Base-by-base conservation (phyloP, 2,329 filamentous ascomycete species). In the Diaporthe australafricana region DNA sequence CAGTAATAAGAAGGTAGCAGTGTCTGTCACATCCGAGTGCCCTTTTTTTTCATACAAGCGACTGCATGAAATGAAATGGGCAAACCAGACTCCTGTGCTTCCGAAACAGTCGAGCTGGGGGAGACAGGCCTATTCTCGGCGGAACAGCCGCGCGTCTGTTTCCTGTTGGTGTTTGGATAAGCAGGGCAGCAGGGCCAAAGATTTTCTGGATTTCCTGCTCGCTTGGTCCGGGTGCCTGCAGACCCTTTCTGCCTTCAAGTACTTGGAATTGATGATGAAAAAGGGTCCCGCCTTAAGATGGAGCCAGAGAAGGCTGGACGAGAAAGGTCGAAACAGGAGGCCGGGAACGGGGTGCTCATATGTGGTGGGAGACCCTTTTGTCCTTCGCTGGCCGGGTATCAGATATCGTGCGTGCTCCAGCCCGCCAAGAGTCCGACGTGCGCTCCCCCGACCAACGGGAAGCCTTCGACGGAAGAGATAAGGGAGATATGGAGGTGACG, bases 321-420 rank as follows among this genome's bases (percentile, higher is more conserved):
- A 42, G 50, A 50, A n/a, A n/a, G 22, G 27, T 70, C 60, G 52
- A 70, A 67, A 56, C 48, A 55, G 45, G 53, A 70, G 68, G 68
- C 50, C 67, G 67, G 68, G 45, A 52, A n/a, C 9, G 20, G 60
- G 52, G 52, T 40, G 57, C 60, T 71, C 62, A 73, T 73, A 73
- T 68, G 71, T 73, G 60, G 71, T 73, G 60, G 60, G 60, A n/a
- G n/a, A 14, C 9, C 42, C 27, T 63, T 52, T 50, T 35, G 57
- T 30, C 35, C 52, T 27, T 38, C 38, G 62, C 55, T 73, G 60
- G 50, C 63, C 68, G 53, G 53, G 68, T 73, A 73, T 73, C 68
- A 73, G 71, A 73, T 73, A 71, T 67, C 60, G 60, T 60, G 60
- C 52, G 27, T 62, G 60, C 71, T 67, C 70, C 71, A 73, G 45